Evolutionary conservation across 2,329 filamentous ascomycete species (phyloP).

Genomic region (Trichoderma cornu-damae): DNA sequence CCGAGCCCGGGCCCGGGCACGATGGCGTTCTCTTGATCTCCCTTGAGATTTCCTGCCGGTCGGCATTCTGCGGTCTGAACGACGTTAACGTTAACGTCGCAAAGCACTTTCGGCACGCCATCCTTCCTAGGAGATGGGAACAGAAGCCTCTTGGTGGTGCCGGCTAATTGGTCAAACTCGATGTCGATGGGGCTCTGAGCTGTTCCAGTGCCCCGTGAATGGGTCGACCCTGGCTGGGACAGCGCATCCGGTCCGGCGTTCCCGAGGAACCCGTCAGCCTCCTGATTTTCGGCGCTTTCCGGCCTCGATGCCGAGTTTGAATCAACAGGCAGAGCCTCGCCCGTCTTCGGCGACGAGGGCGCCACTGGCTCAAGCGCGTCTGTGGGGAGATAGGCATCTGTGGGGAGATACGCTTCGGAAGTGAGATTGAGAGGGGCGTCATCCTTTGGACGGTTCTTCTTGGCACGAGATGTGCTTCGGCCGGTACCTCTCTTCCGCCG

Average conservation of each 20-base stretch:
- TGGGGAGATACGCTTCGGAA: conserved; percentile 51
- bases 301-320: not conserved
- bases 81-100: conserved; percentile 51
- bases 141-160: conserved; percentile 61
- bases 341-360: conserved; percentile 30
- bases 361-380: conserved; percentile 49
- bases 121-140: conserved; percentile 72
- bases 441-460: conserved; percentile 47
- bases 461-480: conserved; percentile 39
- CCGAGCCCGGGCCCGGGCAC: conserved; percentile 39
- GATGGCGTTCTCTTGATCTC: conserved; percentile 44
- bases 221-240: conserved; percentile 41
- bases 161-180: conserved; percentile 45
- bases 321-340: conserved; percentile 11
- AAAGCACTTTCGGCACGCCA: conserved; percentile 56
- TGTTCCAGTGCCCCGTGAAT: conserved; percentile 52
- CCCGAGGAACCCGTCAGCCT: not conserved
- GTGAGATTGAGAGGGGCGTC: conserved; percentile 42
- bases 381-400: conserved; percentile 50
- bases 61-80: conserved; percentile 41
- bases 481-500: conserved; percentile 46
- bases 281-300: conserved; percentile 3
- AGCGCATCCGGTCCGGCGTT: conserved; percentile 18
- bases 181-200: conserved; percentile 51
- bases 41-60: conserved; percentile 32